These are phyloP conservation scores for Dryas octopetala DNA, from an alignment of 306 rosid species.

Conservation along the genomic window DNA sequence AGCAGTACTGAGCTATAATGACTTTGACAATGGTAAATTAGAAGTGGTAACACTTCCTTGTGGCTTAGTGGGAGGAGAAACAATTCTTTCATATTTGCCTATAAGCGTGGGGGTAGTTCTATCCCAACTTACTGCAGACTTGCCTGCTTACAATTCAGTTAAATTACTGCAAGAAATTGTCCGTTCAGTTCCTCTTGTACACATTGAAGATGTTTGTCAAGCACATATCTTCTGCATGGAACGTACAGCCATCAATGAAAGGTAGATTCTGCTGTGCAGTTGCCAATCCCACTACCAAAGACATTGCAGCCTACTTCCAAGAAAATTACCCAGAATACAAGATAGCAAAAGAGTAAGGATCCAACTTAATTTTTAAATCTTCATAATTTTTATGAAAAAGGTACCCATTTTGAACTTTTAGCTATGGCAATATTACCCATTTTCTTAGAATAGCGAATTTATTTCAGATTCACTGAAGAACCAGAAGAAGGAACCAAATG, in stretches of 20 bases:
- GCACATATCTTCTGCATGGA: conserved; percentile 54
- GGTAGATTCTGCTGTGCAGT: conserved; percentile 45
- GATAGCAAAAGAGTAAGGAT: conserved; percentile 19
- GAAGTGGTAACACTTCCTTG: conserved; percentile 49
- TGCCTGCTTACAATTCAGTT: not conserved
- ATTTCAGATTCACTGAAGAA: conserved; percentile 21
- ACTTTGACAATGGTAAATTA: conserved; percentile 16
- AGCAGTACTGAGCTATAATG: conserved; percentile 30
- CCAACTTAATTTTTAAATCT: not conserved
- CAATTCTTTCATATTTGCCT: conserved; percentile 19
- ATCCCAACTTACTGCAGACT: conserved; percentile 31
- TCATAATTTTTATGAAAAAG: not conserved
- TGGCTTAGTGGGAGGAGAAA: conserved; percentile 53
- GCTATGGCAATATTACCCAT: not conserved
- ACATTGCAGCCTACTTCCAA: conserved; percentile 17
- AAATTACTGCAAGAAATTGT: conserved; percentile 25
- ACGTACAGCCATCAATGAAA: conserved; percentile 33
- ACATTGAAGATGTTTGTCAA: conserved; percentile 46
- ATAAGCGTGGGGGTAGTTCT: not conserved
- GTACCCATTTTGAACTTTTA: not conserved
- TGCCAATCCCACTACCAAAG: conserved; percentile 15
- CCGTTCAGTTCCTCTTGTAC: conserved; percentile 40
- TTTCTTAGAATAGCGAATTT: not conserved
- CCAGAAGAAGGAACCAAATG: conserved; percentile 11
- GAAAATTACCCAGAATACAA: conserved; percentile 24